These are phyloP conservation scores for Zygoascus sp. DNA, from an alignment of 1,139 yeast genomes.

Conservation along the genomic window DNA sequence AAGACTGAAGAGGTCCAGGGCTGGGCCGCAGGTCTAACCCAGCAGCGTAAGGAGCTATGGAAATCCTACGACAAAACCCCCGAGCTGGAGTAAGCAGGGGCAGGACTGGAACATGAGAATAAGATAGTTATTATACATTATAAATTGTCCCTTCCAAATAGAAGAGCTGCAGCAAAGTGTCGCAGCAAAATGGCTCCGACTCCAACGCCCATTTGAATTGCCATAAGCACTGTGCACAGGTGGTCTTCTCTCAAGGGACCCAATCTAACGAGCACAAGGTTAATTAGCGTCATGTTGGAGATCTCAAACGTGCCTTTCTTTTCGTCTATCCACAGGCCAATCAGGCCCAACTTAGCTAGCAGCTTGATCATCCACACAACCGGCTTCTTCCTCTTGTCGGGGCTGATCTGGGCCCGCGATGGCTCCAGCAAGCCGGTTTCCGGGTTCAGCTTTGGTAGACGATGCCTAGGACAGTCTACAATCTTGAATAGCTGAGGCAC, in stretches of 20 bases:
- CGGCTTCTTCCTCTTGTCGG: slow-evolving; percentile 27
- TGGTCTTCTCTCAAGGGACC: slow-evolving; percentile 88
- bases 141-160: slow-evolving; percentile 86
- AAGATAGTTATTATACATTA: slow-evolving; percentile 11
- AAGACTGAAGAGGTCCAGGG: slow-evolving; percentile 67
- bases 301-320: slow-evolving; percentile 38
- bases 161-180: slow-evolving; percentile 79
- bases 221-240: slow-evolving; percentile 57
- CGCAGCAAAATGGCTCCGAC: slow-evolving; percentile 62
- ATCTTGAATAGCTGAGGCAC: slow-evolving; percentile 82
- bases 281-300: slow-evolving; percentile 84
- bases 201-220: slow-evolving; percentile 63
- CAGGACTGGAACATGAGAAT: no score
- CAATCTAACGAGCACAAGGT: slow-evolving; percentile 71
- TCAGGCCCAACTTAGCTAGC: slow-evolving; percentile 46
- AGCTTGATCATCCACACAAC: slow-evolving; percentile 29
- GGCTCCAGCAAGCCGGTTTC: slow-evolving; percentile 73
- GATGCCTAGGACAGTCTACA: slow-evolving; percentile 92
- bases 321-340: slow-evolving; percentile 44
- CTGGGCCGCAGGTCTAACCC: slow-evolving; percentile 64
- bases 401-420: slow-evolving; percentile 46
- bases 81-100: neutral
- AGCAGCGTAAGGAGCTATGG: slow-evolving; percentile 51
- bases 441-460: slow-evolving; percentile 73
- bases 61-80: slow-evolving; percentile 5